These are phyloP conservation scores for Physaria fendleri DNA, from an alignment of 345 rosid genomes.

Conservation along the genomic window DNA sequence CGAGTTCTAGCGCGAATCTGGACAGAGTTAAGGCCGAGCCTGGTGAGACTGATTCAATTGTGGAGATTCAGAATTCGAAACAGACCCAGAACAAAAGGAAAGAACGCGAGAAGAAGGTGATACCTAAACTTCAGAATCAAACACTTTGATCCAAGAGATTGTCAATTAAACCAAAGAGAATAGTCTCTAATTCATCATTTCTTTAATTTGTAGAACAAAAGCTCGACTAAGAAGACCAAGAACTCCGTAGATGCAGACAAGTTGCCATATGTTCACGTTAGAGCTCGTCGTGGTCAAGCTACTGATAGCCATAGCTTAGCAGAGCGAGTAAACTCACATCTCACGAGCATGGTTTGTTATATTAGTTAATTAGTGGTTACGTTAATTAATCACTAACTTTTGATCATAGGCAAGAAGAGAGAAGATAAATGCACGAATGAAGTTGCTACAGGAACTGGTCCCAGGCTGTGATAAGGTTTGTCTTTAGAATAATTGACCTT, in stretches of 20 bases:
- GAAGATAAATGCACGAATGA: constrained; percentile 73
- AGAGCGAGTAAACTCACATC: constrained; percentile 45
- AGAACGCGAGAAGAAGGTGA: constrained; percentile 51
- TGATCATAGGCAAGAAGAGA: constrained; percentile 64
- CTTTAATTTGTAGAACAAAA: constrained; percentile 32
- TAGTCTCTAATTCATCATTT: background rate
- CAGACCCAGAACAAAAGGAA: constrained; percentile 39
- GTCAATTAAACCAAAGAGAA: background rate
- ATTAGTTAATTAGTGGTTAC: background rate
- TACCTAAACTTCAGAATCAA: background rate
- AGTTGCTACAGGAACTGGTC: constrained; percentile 68
- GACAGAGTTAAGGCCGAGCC: constrained; percentile 38
- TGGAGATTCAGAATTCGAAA: constrained; percentile 25
- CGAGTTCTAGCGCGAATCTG: constrained; percentile 22
- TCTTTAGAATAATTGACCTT: constrained; percentile 17
- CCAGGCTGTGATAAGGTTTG: constrained; percentile 79
- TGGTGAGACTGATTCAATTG: constrained; percentile 32
- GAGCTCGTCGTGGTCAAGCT: constrained; percentile 79
- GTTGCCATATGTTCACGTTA: constrained; percentile 63
- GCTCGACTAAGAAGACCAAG: constrained; percentile 51
- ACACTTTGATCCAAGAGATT: background rate
- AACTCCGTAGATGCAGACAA: constrained; percentile 46
- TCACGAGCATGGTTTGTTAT: background rate
- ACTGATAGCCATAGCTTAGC: constrained; percentile 75
- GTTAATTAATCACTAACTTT: background rate